Evolutionary conservation across 345 rosid species (phyloP).

Genomic region (Gossypium stocksii): DNA sequence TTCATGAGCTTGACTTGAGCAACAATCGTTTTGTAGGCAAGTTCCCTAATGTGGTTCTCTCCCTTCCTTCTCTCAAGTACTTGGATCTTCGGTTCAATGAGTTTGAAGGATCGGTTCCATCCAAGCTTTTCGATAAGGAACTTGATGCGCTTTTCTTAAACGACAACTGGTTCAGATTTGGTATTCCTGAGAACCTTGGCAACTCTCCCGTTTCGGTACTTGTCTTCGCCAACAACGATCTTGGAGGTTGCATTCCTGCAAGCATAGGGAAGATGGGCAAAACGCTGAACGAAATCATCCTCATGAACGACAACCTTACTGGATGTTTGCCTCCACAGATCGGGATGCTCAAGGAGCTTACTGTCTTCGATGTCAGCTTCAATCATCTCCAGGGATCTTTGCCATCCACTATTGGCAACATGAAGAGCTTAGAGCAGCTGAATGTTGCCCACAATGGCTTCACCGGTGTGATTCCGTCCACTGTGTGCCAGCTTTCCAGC

Average conservation of each 20-base stretch:
- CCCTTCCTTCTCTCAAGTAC: slow-evolving; percentile 52
- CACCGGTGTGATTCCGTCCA: slow-evolving; percentile 54
- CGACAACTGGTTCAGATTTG: slow-evolving; percentile 54
- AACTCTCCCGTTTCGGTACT: neutral
- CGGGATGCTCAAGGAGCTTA: slow-evolving; percentile 24
- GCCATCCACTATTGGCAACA: neutral
- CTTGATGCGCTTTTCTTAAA: slow-evolving; percentile 69
- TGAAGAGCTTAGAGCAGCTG: slow-evolving; percentile 1
- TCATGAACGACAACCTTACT: neutral
- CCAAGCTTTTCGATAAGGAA: slow-evolving; percentile 35
- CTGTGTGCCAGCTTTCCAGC: slow-evolving; percentile 48
- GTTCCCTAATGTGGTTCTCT: slow-evolving; percentile 56
- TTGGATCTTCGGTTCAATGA: slow-evolving; percentile 74
- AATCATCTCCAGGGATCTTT: slow-evolving; percentile 47
- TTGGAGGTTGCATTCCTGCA: neutral
- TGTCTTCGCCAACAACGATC: neutral
- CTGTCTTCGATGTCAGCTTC: slow-evolving; percentile 61
- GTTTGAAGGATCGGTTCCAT: neutral
- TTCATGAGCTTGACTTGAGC: slow-evolving; percentile 41
- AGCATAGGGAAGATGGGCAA: neutral
- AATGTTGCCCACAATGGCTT: slow-evolving; percentile 51
- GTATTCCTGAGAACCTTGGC: slow-evolving; percentile 19
- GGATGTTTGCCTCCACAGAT: slow-evolving; percentile 3
- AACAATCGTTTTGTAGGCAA: slow-evolving; percentile 51
- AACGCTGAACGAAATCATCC: neutral